phyloP scores from a whole-genome alignment of 495 filamentous ascomycete species.

The Pyrenula aspistea region DNA sequence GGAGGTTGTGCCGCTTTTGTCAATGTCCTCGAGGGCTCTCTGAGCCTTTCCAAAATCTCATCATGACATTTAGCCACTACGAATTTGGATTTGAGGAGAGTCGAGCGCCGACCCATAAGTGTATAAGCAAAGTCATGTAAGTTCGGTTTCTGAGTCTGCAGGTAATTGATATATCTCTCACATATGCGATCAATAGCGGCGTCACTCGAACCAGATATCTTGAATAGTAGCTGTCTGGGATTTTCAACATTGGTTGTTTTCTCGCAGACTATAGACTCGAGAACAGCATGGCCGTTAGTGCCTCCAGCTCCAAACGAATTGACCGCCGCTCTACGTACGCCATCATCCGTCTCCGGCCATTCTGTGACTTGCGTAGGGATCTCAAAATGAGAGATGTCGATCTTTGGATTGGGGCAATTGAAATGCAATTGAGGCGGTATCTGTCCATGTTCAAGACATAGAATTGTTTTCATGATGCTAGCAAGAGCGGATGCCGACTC shows the following conservation, averaged over 20 bases:
- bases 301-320: constrained; percentile 11
- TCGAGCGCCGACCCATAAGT: constrained; percentile 2
- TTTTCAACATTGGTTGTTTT: background rate
- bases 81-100: background rate
- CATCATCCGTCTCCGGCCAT: constrained; percentile 3
- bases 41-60: constrained; percentile 1
- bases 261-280: constrained; percentile 1
- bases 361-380: constrained; percentile 3
- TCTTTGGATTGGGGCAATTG: constrained; percentile 8
- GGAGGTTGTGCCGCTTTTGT: background rate
- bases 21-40: background rate
- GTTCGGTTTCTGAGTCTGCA: constrained; percentile 1
- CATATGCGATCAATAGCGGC: background rate
- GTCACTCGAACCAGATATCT: constrained; percentile 1
- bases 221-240: constrained; percentile 1
- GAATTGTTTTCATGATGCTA: constrained; percentile 36
- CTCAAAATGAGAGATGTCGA: constrained; percentile 4
- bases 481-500: constrained; percentile 39
- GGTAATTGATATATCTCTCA: background rate
- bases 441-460: constrained; percentile 26
- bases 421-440: constrained; percentile 27
- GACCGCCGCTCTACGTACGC: constrained; percentile 8
- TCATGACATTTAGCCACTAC: constrained; percentile 1
- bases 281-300: constrained; percentile 10
- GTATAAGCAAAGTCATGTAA: constrained; percentile 1